Evolutionary conservation across 176 grass and related monocot genomes (phyloP).

Genomic region (Otatea glauca): DNA sequence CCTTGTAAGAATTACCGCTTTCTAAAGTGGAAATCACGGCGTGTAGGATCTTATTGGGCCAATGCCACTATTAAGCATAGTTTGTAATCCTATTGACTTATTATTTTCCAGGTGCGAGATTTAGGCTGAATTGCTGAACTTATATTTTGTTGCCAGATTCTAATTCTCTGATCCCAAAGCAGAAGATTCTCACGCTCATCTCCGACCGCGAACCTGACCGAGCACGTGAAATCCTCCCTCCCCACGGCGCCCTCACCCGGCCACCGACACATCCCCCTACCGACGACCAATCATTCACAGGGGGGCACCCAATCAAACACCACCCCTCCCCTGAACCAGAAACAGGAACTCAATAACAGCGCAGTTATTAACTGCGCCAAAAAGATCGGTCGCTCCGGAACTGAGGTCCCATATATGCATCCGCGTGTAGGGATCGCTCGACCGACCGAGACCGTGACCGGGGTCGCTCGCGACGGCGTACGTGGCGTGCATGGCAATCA

Average conservation of each 20-base stretch:
- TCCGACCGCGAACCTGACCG: constrained; percentile 36
- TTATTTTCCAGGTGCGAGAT: not conserved
- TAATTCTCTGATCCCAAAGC: constrained; percentile 8
- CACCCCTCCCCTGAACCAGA: not conserved
- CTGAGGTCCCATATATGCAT: not conserved
- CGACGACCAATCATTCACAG: not conserved
- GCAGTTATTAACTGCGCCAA: not conserved
- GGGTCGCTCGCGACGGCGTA: not conserved
- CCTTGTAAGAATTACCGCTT: too few relatives aligned
- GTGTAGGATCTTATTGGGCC: not conserved
- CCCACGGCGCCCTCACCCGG: not conserved
- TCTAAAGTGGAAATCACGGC: not conserved
- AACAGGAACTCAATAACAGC: not conserved
- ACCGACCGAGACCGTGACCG: not conserved
- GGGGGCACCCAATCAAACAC: not conserved
- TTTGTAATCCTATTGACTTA: too few relatives aligned
- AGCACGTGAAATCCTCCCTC: constrained; percentile 13
- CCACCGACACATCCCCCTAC: constrained; percentile 41
- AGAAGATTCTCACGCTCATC: constrained; percentile 13
- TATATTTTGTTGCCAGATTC: not conserved
- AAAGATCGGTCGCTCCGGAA: not conserved
- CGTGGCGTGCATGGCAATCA: constrained; percentile 38
- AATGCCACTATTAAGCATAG: not conserved
- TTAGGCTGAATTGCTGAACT: not conserved
- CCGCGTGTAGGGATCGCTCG: not conserved